Conservation (phyloP, 352 stramenopile genomes). For the Pythium sukuiense region DNA sequence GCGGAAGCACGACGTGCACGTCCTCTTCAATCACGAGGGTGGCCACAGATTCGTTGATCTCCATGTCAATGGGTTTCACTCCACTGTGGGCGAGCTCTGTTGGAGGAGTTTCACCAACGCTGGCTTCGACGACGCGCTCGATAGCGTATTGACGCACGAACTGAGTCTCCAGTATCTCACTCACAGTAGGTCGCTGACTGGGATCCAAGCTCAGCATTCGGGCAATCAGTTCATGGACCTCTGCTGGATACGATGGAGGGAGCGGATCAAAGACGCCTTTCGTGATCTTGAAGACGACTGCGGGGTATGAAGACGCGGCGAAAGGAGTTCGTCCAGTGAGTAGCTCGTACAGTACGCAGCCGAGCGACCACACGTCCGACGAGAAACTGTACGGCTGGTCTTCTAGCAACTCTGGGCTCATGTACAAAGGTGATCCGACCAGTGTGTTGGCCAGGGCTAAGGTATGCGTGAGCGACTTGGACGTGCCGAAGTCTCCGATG, state of each 20-base stretch:
- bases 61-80: neutral
- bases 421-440: conserved; percentile 72
- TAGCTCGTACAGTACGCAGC: conserved; percentile 82
- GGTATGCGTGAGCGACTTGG: conserved; percentile 41
- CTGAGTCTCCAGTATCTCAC: neutral
- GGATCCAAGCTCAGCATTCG: conserved; percentile 34
- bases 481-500: conserved; percentile 76
- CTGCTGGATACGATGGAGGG: conserved; percentile 14
- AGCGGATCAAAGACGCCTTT: conserved; percentile 38
- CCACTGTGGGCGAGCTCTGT: neutral
- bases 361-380: conserved; percentile 78
- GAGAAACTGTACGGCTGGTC: conserved; percentile 52
- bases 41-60: neutral
- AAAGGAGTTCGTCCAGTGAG: conserved; percentile 66
- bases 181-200: conserved; percentile 9
- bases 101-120: no score
- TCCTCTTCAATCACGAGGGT: neutral
- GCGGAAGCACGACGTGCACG: neutral
- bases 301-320: conserved; percentile 40
- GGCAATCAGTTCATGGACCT: conserved; percentile 24
- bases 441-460: conserved; percentile 40
- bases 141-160: neutral
- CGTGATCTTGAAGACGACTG: conserved; percentile 48
- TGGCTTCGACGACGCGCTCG: neutral
- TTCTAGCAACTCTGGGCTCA: conserved; percentile 74